Base-by-base conservation (phyloP, 2,329 filamentous ascomycete species). In the Venturia oleaginea region DNA sequence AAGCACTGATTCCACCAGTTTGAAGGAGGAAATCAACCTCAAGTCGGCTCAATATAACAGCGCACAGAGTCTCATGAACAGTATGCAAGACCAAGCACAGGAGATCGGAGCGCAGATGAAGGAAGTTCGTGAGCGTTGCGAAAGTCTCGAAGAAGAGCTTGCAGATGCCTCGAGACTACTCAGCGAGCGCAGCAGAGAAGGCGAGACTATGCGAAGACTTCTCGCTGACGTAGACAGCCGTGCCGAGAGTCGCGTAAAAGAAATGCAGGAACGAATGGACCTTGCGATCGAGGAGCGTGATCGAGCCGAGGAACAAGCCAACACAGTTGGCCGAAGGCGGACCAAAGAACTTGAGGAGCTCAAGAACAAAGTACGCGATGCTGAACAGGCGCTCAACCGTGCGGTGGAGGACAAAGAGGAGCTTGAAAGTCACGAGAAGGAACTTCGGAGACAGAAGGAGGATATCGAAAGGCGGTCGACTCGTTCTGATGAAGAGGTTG, bases 221-320 rank as follows among this genome's bases (percentile, higher is more conserved):
- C 80, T 99, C 15, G 87, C 88, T 19, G 93, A 97, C 68, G 90
- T 92, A 10, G 91, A 97, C 73, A 85, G 89, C 66, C 84, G 90
- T 11, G 87, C 92, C 1, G 92, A 97, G 68, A 80, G 81, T 66
- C 90, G 91, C 71, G 84, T 96, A 22, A 86, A 91, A 34, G 93
- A 97, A 68, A 94, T 96, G 86, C 88, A 91, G 63, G 86, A 91
- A 65, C 86, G 89, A 2, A 88, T 97, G 82, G 93, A 97, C 71
- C 82, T 90, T 1, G 92, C 92, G 0, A 83, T 96, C n/a, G 92
- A 97, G 73, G 94, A 99, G 75, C 86, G 94, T 22, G 94, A 99
- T 73, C 86, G 91, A 2, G 87, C 92, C 2, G 93, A 99, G 75
- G 92, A 97, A 67, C 92, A 97, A 76, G 87, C 91, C 2, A 91